Conservation (phyloP, 2,329 filamentous ascomycete genomes). For the Chaetomium sp. region DNA sequence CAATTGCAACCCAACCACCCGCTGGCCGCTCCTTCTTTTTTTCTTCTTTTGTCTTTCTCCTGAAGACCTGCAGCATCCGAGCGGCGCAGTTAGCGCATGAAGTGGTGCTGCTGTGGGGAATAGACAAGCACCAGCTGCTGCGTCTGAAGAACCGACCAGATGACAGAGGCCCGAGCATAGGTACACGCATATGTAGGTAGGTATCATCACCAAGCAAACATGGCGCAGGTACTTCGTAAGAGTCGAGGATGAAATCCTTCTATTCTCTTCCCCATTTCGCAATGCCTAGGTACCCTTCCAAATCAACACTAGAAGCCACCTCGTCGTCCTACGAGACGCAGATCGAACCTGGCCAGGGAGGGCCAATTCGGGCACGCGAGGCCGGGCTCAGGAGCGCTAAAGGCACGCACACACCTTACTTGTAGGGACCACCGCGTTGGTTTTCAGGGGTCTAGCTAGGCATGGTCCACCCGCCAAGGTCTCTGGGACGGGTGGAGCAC, state of each 20-base stretch:
- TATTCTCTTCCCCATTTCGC: not conserved
- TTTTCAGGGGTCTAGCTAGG: slow-evolving; percentile 7
- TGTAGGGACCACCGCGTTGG: not conserved
- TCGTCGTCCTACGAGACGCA: not conserved
- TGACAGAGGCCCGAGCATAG: no score
- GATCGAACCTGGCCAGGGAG: not conserved
- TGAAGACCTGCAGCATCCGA: slow-evolving; percentile 26
- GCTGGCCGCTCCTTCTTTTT: not conserved
- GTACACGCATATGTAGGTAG: no score
- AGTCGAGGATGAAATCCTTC: not conserved
- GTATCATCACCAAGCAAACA: no score
- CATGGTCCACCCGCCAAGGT: not conserved
- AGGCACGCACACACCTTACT: no score
- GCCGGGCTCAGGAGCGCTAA: slow-evolving; percentile 8
- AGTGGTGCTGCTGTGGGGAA: not conserved
- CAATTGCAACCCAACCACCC: slow-evolving; percentile 14
- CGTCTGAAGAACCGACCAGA: no score
- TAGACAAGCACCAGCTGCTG: not conserved
- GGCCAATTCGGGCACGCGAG: slow-evolving; percentile 8
- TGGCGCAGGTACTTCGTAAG: no score
- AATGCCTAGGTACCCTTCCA: not conserved
- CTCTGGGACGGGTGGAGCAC: not conserved
- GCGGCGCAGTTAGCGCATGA: slow-evolving; percentile 15
- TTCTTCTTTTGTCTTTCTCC: slow-evolving; percentile 12
- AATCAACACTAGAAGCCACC: not conserved